Percentiles rank a stretch among this genome's conserved stretches.
Conservation (phyloP, 257 asterid genomes). For the Rhazya stricta region DNA sequence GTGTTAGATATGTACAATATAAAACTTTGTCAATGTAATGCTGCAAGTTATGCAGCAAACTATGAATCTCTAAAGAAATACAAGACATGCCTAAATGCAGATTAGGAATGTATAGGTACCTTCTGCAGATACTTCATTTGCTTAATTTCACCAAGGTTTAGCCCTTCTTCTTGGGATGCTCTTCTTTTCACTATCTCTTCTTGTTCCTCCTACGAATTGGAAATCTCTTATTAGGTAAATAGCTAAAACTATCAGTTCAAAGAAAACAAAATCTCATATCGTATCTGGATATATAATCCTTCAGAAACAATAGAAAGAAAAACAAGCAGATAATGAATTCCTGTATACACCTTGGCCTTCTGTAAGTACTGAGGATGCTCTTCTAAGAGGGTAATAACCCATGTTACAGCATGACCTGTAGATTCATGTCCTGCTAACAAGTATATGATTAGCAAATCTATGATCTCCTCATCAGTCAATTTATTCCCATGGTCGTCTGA, state of each 20-base stretch:
- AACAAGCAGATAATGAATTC: not conserved
- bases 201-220: conserved; percentile 16
- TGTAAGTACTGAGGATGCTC: conserved; percentile 13
- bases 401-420: conserved; percentile 8
- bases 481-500: conserved; percentile 7
- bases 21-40: too few species aligned
- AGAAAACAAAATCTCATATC: too few species aligned
- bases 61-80: too few species aligned
- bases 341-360: conserved; percentile 9
- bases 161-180: not conserved
- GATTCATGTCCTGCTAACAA: conserved; percentile 16
- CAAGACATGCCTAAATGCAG: too few species aligned
- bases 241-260: not conserved
- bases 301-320: not conserved
- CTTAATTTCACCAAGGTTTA: conserved; percentile 11
- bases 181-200: conserved; percentile 19
- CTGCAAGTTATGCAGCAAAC: too few species aligned
- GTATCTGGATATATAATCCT: too few species aligned
- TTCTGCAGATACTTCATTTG: conserved; percentile 18
- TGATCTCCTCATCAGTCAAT: conserved; percentile 14
- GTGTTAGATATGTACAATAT: too few species aligned
- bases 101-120: not conserved
- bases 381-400: conserved; percentile 7
- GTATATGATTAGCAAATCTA: conserved; percentile 5
- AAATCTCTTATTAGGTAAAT: not conserved